These are phyloP conservation scores for Oryza nivara DNA, from an alignment of 176 grass and related monocot genomes.

Conservation along the genomic window DNA sequence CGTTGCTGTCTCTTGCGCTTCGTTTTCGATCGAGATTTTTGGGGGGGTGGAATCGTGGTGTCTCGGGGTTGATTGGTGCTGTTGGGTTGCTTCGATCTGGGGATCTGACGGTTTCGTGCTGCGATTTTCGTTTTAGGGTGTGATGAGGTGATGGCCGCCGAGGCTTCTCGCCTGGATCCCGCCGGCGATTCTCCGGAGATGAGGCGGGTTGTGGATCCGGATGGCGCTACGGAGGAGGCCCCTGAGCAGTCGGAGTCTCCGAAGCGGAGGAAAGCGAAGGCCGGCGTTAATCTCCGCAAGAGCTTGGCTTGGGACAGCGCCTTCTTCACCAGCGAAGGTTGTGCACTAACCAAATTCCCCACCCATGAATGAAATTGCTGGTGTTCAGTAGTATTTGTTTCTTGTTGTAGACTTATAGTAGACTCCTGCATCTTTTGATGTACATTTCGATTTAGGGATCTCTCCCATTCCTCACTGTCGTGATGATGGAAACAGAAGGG, in stretches of 20 bases:
- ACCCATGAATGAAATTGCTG: neutral
- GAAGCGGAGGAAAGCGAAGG: slow-evolving; percentile 43
- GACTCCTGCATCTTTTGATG: neutral
- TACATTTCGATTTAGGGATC: neutral
- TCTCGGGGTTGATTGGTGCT: neutral
- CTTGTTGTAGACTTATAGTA: neutral
- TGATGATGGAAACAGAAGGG: too few relatives aligned
- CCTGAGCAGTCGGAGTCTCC: slow-evolving; percentile 63
- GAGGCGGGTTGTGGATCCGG: slow-evolving; percentile 27
- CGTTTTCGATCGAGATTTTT: neutral
- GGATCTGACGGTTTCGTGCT: slow-evolving; percentile 8
- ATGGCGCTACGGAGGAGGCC: slow-evolving; percentile 27
- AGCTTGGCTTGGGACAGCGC: slow-evolving; percentile 90
- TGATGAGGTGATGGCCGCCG: neutral
- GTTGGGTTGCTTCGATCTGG: neutral
- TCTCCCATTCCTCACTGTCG: neutral
- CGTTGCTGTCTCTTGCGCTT: neutral
- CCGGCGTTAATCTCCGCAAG: slow-evolving; percentile 63
- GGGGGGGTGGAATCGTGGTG: neutral
- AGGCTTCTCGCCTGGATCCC: neutral
- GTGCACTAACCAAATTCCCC: neutral
- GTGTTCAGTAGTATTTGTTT: neutral
- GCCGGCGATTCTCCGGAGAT: neutral
- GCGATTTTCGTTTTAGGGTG: neutral
- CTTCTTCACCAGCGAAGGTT: slow-evolving; percentile 85